Evolutionary conservation across 192 early-diverging fungal genomes (phyloP).

Genomic region (Phlyctochytrium arcticum): DNA sequence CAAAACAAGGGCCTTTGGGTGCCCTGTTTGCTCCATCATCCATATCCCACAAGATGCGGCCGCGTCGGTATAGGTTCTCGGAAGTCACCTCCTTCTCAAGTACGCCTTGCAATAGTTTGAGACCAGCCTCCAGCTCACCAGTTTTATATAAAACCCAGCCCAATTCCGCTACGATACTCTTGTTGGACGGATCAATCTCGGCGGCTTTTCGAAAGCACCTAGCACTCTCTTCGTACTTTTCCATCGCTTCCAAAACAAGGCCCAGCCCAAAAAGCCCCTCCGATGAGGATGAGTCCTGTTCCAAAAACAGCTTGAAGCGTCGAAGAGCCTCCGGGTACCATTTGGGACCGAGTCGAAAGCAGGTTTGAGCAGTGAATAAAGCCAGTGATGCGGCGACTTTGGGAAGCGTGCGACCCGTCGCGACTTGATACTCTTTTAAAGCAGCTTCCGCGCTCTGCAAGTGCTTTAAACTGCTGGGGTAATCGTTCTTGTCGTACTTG

Average conservation of each 20-base stretch:
- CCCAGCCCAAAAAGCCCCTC: constrained; percentile 41
- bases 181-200: constrained; percentile 36
- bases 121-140: constrained; percentile 51
- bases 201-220: constrained; percentile 53
- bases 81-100: constrained; percentile 29
- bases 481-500: too few species aligned
- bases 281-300: not conserved
- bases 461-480: not conserved
- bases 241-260: constrained; percentile 46
- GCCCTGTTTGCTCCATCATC: constrained; percentile 38
- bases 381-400: constrained; percentile 18
- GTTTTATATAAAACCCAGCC: constrained; percentile 59
- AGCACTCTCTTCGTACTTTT: constrained; percentile 53
- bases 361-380: constrained; percentile 21
- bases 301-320: constrained; percentile 22
- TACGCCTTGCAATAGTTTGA: constrained; percentile 36
- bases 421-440: not conserved
- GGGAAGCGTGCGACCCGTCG: not conserved
- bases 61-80: constrained; percentile 59
- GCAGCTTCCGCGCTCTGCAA: not conserved
- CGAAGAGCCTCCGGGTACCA: constrained; percentile 22
- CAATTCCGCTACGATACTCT: constrained; percentile 61
- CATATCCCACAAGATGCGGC: constrained; percentile 71
- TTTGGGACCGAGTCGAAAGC: constrained; percentile 10
- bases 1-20: not conserved